Evolutionary conservation across 305 asterid genomes (phyloP), one percentile per base, ranked within the genome.

Genomic region (Solanum chacoense): DNA sequence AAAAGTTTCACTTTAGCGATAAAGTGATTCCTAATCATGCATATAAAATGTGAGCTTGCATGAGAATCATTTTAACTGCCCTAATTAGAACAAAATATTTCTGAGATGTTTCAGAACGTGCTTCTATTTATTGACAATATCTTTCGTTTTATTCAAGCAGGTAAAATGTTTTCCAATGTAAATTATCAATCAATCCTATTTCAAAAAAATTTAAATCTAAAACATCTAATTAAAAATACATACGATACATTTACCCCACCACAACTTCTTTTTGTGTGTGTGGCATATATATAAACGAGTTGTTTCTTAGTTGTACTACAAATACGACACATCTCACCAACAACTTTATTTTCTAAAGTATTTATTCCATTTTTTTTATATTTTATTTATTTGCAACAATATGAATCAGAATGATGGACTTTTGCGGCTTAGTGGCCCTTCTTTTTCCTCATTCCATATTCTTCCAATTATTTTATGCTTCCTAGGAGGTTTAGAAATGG

Each of bases 361-460:
- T 28, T 81, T 42, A 28, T 81, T 42, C 86, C 71, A 42, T 29
- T 9, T 45, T 77, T 16, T 9, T 3, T 5, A 28, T 12, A 16
- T 8, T 40, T 40, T 11, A 0, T 16, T 45, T 81, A 45, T 81
- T 45, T 45, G 86, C 28, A 81, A 29, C 86, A 29, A 29, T 81
- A 18, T 81, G 86, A 40, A 45, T 31, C 50, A 20, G 22, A 74
- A 45, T 42, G 71, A 87, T 75, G 80, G 71, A 45, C 72, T 83
- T 83, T 83, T 83, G 72, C 86, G 31, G 38, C 20, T 29, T 83
- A 45, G 72, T 83, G 72, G 72, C 40, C 18, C 28, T 45, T 81
- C 72, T 29, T 83, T 83, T 45, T 45, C 86, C 72, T 45, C 72
- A 45, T 31, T 83, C 71, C 7, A 29, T 83, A 83, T 45, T 83